Conservation (phyloP, 2,329 filamentous ascomycete species). For the Alternaria solani region DNA sequence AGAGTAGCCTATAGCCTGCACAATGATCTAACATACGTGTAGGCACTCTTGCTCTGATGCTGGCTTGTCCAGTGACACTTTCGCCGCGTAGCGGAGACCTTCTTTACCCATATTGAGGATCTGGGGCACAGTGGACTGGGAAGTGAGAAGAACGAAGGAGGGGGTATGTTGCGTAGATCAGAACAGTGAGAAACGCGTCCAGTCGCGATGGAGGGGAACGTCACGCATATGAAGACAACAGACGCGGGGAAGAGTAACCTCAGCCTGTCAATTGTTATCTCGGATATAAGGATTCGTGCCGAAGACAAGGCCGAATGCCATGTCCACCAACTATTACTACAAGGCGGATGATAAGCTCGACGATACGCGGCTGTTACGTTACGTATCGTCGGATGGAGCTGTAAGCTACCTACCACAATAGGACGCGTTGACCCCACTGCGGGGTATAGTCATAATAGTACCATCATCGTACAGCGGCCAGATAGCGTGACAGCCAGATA, state of each 20-base stretch:
- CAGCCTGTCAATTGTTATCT: constrained; percentile 30
- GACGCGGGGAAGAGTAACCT: constrained; percentile 25
- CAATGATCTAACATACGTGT: constrained; percentile 64
- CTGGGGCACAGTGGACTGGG: background rate
- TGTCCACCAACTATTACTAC: constrained; percentile 19
- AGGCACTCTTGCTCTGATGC: constrained; percentile 73
- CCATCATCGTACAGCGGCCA: constrained; percentile 36
- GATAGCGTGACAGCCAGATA: constrained; percentile 7
- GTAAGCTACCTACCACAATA: constrained; percentile 32
- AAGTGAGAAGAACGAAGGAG: background rate
- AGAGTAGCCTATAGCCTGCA: background rate
- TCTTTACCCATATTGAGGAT: constrained; percentile 55
- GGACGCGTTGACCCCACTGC: constrained; percentile 43
- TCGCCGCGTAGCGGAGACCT: constrained; percentile 74
- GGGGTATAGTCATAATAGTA: constrained; percentile 33
- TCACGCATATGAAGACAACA: constrained; percentile 22
- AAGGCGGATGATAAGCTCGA: constrained; percentile 46
- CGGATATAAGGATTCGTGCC: constrained; percentile 23
- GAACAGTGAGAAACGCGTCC: background rate
- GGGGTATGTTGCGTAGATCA: background rate
- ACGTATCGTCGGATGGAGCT: constrained; percentile 41
- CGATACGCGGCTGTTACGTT: constrained; percentile 46
- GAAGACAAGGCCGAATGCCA: constrained; percentile 17
- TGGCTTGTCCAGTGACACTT: constrained; percentile 76
- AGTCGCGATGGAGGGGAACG: constrained; percentile 6